Conservation (phyloP, 2,329 filamentous ascomycete genomes). For the Paraphaeosphaeria minitans region DNA sequence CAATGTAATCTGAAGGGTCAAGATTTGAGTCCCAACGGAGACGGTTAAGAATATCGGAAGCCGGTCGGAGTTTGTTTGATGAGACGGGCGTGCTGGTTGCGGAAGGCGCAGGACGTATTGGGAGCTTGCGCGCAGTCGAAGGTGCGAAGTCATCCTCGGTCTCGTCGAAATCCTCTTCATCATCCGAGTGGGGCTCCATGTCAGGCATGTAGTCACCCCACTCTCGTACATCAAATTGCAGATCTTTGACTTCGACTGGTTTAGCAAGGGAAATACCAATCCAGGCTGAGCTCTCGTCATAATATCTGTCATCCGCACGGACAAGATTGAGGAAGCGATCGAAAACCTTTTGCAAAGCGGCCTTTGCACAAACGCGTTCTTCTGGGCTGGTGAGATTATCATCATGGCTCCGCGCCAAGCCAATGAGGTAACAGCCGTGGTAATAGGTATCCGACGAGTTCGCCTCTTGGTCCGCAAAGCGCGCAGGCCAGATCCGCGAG, state of each 20-base stretch:
- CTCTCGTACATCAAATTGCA: conserved; percentile 55
- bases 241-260: conserved; percentile 41
- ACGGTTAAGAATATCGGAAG: conserved; percentile 54
- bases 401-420: conserved; percentile 48
- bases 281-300: conserved; percentile 43
- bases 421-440: conserved; percentile 66
- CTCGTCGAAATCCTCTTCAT: conserved; percentile 34
- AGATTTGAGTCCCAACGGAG: conserved; percentile 57
- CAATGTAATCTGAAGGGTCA: conserved; percentile 53
- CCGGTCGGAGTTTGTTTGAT: conserved; percentile 39
- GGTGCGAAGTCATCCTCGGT: conserved; percentile 21
- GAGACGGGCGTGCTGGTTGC: conserved; percentile 26
- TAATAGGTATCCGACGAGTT: conserved; percentile 50
- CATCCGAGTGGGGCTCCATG: conserved; percentile 47
- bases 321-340: conserved; percentile 45
- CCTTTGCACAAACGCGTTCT: conserved; percentile 51
- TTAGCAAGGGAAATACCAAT: conserved; percentile 41
- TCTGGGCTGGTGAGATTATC: conserved; percentile 25
- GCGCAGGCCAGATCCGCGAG: conserved; percentile 66
- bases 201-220: conserved; percentile 57
- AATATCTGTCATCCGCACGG: conserved; percentile 41
- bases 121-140: conserved; percentile 20
- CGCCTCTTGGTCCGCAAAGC: conserved; percentile 52
- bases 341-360: conserved; percentile 48
- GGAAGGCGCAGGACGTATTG: conserved; percentile 21